Evolutionary conservation across 345 rosid species (phyloP).

Genomic region (Hevea brasiliensis): DNA sequence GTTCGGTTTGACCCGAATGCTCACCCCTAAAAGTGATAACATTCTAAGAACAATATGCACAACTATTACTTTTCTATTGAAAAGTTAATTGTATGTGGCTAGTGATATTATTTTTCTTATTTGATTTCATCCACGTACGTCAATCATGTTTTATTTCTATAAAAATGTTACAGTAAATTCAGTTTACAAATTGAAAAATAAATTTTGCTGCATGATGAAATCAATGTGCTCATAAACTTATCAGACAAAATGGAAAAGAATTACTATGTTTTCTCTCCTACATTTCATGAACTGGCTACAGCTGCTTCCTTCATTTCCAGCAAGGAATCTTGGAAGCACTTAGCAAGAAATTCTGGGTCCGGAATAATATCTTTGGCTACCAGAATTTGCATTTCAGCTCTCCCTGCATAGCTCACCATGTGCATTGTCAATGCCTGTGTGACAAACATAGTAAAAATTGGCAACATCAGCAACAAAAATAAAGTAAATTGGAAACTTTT

Average conservation of each 20-base stretch:
- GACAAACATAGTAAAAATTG: too few species aligned
- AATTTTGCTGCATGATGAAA: background rate
- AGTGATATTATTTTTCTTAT: too few species aligned
- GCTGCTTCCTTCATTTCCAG: slow-evolving; percentile 57
- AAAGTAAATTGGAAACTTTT: too few species aligned
- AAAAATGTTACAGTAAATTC: background rate
- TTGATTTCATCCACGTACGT: too few species aligned
- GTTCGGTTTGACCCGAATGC: too few species aligned
- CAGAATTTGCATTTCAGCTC: slow-evolving; percentile 57
- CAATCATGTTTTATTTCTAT: too few species aligned
- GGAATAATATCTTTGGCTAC: slow-evolving; percentile 67
- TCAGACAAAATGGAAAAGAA: background rate
- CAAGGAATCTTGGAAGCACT: slow-evolving; percentile 56
- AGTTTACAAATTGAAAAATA: background rate
- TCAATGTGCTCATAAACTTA: background rate
- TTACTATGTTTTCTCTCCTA: too few species aligned
- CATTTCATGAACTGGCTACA: background rate
- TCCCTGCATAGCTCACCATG: slow-evolving; percentile 66
- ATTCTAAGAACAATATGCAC: too few species aligned
- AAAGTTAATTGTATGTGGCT: too few species aligned
- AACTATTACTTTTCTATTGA: too few species aligned
- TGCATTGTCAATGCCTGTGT: slow-evolving; percentile 61
- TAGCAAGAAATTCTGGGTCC: slow-evolving; percentile 60
- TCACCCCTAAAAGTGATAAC: too few species aligned
- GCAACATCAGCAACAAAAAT: too few species aligned